These are phyloP conservation scores for Herpetomonas tarakana DNA, from an alignment of 208 protist genomes.

Conservation along the genomic window DNA sequence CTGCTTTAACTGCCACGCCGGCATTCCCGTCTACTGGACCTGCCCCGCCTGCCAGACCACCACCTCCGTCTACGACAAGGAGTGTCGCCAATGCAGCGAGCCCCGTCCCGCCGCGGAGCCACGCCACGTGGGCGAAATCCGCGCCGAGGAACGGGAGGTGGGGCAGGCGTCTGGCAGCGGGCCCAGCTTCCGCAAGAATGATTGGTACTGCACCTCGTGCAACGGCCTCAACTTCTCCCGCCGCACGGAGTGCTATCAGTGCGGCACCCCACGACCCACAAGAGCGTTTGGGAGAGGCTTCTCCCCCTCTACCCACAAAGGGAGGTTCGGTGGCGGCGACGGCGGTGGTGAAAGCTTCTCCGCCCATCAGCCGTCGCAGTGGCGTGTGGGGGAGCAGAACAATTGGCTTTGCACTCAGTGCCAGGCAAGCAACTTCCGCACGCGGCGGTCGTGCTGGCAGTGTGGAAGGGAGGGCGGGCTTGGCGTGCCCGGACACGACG, in stretches of 20 bases:
- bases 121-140: conserved; percentile 30
- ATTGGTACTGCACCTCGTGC: conserved; percentile 78
- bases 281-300: neutral
- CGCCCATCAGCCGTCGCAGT: neutral
- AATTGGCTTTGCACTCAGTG: conserved; percentile 84
- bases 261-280: conserved; percentile 24
- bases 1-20: conserved; percentile 70
- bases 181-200: conserved; percentile 12
- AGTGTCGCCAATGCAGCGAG: conserved; percentile 51
- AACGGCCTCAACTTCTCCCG: conserved; percentile 71
- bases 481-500: conserved; percentile 9
- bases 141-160: neutral
- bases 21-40: conserved; percentile 75
- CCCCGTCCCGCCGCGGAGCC: conserved; percentile 46
- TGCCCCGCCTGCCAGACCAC: conserved; percentile 44
- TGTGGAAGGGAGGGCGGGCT: conserved; percentile 28
- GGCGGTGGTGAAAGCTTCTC: neutral
- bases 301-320: no score
- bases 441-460: conserved; percentile 78
- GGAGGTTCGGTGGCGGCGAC: conserved; percentile 1
- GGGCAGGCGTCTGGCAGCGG: conserved; percentile 4
- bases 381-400: conserved; percentile 32
- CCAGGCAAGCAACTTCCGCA: conserved; percentile 84
- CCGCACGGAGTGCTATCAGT: conserved; percentile 71
- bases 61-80: conserved; percentile 80